Conservation (phyloP, 2,329 filamentous ascomycete genomes). For the Hypoxylon sp. region DNA sequence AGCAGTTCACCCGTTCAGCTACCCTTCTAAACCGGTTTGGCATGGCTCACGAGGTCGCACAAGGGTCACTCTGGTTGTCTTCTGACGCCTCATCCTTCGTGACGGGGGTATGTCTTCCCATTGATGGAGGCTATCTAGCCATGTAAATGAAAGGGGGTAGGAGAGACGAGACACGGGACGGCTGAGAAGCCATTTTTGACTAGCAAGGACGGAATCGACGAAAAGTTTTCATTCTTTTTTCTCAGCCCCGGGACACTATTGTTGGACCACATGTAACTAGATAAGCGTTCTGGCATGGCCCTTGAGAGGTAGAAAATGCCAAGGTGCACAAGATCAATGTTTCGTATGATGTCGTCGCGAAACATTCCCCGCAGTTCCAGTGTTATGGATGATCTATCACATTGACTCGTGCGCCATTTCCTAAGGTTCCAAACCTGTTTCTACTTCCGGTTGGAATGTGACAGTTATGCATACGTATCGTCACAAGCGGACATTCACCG, state of each 20-base stretch:
- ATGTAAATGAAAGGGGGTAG: conserved; percentile 16
- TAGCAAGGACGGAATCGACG: background rate
- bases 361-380: conserved; percentile 1
- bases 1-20: conserved; percentile 39
- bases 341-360: background rate
- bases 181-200: background rate
- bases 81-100: conserved; percentile 54
- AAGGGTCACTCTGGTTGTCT: conserved; percentile 55
- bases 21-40: conserved; percentile 43
- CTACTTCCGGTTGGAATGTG: conserved; percentile 1
- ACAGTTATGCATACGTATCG: background rate
- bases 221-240: background rate
- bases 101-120: conserved; percentile 51
- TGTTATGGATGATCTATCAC: conserved; percentile 16
- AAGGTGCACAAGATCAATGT: background rate
- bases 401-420: conserved; percentile 5
- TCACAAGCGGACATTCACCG: background rate
- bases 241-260: background rate
- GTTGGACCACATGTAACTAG: background rate
- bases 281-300: background rate
- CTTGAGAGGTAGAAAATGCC: background rate
- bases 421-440: background rate
- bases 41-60: conserved; percentile 52
- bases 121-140: conserved; percentile 51
- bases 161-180: conserved; percentile 3